Evolutionary conservation across 208 protist genomes (phyloP).

Genomic region (Leptomonas seymouri): DNA sequence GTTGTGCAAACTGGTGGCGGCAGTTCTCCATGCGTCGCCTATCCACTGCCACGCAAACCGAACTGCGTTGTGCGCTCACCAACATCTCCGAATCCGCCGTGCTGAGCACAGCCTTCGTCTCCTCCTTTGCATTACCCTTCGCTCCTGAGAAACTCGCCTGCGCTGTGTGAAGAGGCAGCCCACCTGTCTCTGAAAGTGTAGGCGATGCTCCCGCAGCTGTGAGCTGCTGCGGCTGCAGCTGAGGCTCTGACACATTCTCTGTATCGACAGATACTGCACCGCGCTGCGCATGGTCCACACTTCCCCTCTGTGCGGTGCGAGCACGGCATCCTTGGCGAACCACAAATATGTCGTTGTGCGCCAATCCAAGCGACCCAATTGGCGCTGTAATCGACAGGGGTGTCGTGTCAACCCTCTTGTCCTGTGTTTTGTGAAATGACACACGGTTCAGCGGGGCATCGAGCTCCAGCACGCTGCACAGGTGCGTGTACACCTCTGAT

Average conservation of each 20-base stretch:
- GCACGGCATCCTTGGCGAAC: conserved; percentile 8
- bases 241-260: not conserved
- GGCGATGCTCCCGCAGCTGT: not conserved
- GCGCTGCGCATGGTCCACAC: not conserved
- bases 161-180: not conserved
- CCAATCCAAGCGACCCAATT: conserved; percentile 20
- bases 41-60: not conserved
- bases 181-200: no score
- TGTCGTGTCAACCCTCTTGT: conserved; percentile 33
- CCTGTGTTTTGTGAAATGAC: conserved; percentile 31
- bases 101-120: not conserved
- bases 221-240: not conserved
- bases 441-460: conserved; percentile 9
- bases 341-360: conserved; percentile 37
- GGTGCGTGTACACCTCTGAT: conserved; percentile 12
- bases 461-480: conserved; percentile 23
- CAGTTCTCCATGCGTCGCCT: conserved; percentile 6
- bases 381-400: conserved; percentile 25
- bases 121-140: not conserved
- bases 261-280: not conserved
- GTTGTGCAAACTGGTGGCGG: conserved; percentile 4
- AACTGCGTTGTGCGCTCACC: not conserved
- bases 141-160: not conserved
- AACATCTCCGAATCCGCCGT: not conserved
- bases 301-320: not conserved